Percentiles rank a stretch among this genome's conserved stretches.
These are phyloP conservation scores for Saccharomyces mikatae DNA, from an alignment of 805 yeast species.

Conservation along the genomic window DNA sequence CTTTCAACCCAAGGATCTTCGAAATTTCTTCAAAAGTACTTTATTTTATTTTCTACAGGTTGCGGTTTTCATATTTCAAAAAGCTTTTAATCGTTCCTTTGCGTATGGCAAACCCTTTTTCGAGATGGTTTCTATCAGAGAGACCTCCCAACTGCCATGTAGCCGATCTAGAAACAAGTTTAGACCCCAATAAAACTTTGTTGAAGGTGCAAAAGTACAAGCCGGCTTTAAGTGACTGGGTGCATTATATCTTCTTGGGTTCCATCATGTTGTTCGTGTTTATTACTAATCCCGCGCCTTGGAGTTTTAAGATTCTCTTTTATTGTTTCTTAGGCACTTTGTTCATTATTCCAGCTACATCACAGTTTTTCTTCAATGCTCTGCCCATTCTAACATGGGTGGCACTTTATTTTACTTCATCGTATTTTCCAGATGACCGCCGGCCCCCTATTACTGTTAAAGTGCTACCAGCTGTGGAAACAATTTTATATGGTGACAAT, in stretches of 20 bases:
- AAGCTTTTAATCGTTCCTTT: neutral
- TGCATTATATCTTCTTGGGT: slow-evolving; percentile 43
- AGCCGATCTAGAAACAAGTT: slow-evolving; percentile 44
- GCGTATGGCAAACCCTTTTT: slow-evolving; percentile 33
- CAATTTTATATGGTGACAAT: slow-evolving; percentile 86
- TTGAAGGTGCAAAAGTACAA: slow-evolving; percentile 36
- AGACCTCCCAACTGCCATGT: slow-evolving; percentile 41
- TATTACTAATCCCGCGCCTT: slow-evolving; percentile 46
- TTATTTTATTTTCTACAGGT: neutral
- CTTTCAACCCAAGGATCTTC: neutral
- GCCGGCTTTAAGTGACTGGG: slow-evolving; percentile 41
- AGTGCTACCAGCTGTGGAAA: slow-evolving; percentile 83
- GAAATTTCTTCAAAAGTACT: neutral
- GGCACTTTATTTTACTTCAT: slow-evolving; percentile 68
- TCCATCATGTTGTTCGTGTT: slow-evolving; percentile 52
- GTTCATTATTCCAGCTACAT: slow-evolving; percentile 63
- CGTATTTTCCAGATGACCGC: slow-evolving; percentile 62
- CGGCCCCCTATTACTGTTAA: slow-evolving; percentile 88
- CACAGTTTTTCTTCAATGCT: slow-evolving; percentile 78
- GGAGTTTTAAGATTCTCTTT: slow-evolving; percentile 31
- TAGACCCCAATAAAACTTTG: slow-evolving; percentile 38
- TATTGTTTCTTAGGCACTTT: slow-evolving; percentile 36
- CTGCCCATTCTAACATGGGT: slow-evolving; percentile 83
- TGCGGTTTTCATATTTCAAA: neutral
- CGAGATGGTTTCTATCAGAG: slow-evolving; percentile 46